Evolutionary conservation across 306 rosid species (phyloP).

Genomic region (Lathyrus tuberosus): DNA sequence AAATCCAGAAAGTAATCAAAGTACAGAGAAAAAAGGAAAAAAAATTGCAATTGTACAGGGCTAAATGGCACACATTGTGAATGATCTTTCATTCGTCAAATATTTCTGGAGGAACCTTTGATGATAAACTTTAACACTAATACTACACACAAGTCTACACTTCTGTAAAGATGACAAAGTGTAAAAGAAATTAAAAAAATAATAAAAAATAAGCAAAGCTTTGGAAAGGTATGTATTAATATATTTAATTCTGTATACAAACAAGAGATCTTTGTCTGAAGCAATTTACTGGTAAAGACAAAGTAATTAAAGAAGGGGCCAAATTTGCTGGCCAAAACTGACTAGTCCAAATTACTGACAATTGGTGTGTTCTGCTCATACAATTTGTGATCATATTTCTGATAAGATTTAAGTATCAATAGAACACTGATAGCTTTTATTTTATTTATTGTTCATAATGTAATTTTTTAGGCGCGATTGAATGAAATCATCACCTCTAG

Average conservation of each 20-base stretch:
- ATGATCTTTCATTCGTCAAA: background rate
- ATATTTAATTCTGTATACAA: background rate
- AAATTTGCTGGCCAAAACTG: constrained; percentile 23
- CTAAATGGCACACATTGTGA: constrained; percentile 2
- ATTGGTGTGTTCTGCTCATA: background rate
- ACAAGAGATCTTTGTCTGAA: constrained; percentile 33
- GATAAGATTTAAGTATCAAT: constrained; percentile 26
- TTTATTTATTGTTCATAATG: constrained; percentile 21
- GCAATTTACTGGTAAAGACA: constrained; percentile 8
- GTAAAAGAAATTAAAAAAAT: background rate
- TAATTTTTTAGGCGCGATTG: constrained; percentile 66
- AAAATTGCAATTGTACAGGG: background rate
- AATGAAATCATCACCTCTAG: constrained; percentile 70
- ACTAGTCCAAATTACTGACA: constrained; percentile 19
- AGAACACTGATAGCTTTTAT: constrained; percentile 24
- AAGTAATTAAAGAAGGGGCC: constrained; percentile 35
- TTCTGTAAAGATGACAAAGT: constrained; percentile 10
- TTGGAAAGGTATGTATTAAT: background rate
- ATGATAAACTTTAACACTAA: constrained; percentile 1
- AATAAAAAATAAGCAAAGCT: background rate
- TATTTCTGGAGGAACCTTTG: constrained; percentile 5
- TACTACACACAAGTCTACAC: background rate
- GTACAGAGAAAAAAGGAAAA: background rate
- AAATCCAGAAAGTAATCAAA: constrained; percentile 8
- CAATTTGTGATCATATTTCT: constrained; percentile 21